Evolutionary conservation across 306 rosid species (phyloP).

Genomic region (Vachellia collinsii): DNA sequence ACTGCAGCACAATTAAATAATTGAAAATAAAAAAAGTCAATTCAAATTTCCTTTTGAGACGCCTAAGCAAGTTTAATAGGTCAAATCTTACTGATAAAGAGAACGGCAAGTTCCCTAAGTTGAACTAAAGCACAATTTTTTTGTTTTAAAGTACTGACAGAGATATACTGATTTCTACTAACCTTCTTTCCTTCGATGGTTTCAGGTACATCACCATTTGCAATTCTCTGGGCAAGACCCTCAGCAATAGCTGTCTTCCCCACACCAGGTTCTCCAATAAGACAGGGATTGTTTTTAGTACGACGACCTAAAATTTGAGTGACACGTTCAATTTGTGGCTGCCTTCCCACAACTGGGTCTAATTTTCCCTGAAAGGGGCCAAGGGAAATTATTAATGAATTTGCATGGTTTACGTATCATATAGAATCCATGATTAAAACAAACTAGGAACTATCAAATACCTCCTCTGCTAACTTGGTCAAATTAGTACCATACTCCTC

Average conservation of each 20-base stretch:
- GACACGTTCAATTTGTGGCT: conserved; percentile 89
- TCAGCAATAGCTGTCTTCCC: conserved; percentile 98
- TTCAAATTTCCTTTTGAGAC: conserved; percentile 9
- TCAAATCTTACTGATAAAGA: conserved; percentile 2
- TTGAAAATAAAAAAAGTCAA: background rate
- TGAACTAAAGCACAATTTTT: conserved; percentile 4
- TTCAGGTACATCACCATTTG: conserved; percentile 95
- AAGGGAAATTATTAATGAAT: background rate
- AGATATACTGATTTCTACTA: conserved; percentile 7
- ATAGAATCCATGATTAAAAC: conserved; percentile 2
- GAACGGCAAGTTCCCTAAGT: conserved; percentile 11
- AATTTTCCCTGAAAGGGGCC: conserved; percentile 69
- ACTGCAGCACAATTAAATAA: conserved; percentile 1
- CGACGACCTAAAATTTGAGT: conserved; percentile 93
- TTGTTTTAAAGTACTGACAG: background rate
- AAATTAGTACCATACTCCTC: conserved; percentile 93
- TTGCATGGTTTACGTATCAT: conserved; percentile 2
- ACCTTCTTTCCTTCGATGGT: conserved; percentile 98
- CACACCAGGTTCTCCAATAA: conserved; percentile 97
- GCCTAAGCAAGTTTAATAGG: conserved; percentile 15
- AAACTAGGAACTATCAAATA: conserved; percentile 27
- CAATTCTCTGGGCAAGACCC: conserved; percentile 94
- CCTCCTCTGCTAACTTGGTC: conserved; percentile 98
- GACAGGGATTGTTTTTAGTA: conserved; percentile 93
- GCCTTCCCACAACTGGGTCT: conserved; percentile 98